These are phyloP conservation scores for Tolypocladium inflatum DNA, from an alignment of 2,329 filamentous ascomycete species.

Conservation along the genomic window DNA sequence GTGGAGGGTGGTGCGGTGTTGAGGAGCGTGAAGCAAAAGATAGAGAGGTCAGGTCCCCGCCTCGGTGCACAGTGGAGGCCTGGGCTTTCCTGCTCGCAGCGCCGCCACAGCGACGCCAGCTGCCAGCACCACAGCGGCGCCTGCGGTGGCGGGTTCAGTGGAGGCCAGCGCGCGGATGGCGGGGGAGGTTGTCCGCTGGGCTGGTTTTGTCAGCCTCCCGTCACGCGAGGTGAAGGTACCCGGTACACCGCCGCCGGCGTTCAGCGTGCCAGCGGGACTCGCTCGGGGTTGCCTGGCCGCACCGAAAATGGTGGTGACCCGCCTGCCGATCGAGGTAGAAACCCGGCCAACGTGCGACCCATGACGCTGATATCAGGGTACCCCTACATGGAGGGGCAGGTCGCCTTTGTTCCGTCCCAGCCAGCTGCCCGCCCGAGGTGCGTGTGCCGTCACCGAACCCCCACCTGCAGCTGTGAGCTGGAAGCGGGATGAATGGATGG, in stretches of 20 bases:
- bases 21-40: slow-evolving; percentile 5
- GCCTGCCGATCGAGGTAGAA: not conserved
- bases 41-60: not conserved
- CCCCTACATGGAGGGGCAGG: not conserved
- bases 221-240: not conserved
- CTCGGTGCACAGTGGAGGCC: not conserved
- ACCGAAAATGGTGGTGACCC: not conserved
- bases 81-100: not conserved
- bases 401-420: not conserved
- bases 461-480: not conserved
- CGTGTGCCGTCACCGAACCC: not conserved
- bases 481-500: not conserved
- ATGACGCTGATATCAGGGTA: not conserved
- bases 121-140: not conserved
- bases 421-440: not conserved
- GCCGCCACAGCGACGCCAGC: not conserved
- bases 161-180: not conserved
- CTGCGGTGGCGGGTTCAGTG: not conserved
- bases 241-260: not conserved
- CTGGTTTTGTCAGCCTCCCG: not conserved
- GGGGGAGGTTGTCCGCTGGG: not conserved
- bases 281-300: not conserved
- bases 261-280: not conserved
- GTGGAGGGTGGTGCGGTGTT: not conserved
- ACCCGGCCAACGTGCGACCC: not conserved